phyloP scores from a whole-genome alignment of 177 flowering plant genomes.

The Vitis hybrid region DNA sequence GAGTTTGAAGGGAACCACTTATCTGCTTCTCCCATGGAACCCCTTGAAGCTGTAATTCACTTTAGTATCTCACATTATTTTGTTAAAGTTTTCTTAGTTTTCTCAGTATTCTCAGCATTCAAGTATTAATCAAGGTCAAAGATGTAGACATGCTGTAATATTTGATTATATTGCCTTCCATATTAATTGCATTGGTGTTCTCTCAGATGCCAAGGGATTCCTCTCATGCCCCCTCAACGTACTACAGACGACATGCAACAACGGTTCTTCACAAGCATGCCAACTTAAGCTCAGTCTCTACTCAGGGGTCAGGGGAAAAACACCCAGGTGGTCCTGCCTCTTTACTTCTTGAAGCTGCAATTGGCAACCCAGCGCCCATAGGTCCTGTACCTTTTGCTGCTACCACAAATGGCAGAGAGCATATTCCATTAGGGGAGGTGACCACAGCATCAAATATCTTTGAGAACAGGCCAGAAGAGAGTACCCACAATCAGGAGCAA shows the following conservation, averaged over 20 bases:
- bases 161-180: no score
- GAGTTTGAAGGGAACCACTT: not conserved
- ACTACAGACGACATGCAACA: not conserved
- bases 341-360: not conserved
- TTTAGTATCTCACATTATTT: no score
- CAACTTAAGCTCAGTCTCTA: not conserved
- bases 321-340: not conserved
- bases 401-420: not conserved
- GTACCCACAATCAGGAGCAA: not conserved
- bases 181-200: no score
- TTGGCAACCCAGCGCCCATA: not conserved
- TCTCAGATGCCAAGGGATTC: no score
- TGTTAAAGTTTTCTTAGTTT: no score
- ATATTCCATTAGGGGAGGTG: not conserved
- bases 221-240: not conserved
- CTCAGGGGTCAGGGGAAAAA: not conserved
- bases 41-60: not conserved
- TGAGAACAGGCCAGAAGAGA: not conserved
- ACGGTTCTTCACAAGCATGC: not conserved
- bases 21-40: not conserved
- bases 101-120: no score
- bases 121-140: no score
- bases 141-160: no score
- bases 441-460: not conserved
- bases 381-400: not conserved